Evolutionary conservation across 352 stramenopile species (phyloP), one percentile per base, ranked within the genome.

Genomic region (Pythium periplocum): DNA sequence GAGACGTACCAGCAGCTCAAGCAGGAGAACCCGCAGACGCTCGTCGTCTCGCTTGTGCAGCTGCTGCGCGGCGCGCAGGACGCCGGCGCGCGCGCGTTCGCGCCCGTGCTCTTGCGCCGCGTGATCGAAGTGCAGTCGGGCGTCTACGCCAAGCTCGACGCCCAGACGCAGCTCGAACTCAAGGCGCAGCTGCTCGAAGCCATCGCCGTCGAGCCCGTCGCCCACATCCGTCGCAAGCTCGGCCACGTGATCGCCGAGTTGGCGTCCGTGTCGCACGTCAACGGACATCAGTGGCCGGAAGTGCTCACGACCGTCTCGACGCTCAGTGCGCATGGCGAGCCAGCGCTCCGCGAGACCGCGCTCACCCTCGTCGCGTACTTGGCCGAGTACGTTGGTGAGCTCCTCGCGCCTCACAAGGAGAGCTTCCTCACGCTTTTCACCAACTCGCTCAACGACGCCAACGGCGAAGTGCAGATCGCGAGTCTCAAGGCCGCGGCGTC

Each of bases 151-250:
- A 51, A 78, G 49, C 69, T 92, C 41, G 75, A 92, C 45, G 64
- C 62, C 26, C n/a, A 62, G 31, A 53, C 77, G 36, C 78, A 88
- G 61, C 45, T 52, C 34, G 62, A 64, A 38, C 62, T 95, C 59
- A 91, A 90, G 64, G 59, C 60, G 45, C 71, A 93, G 66, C 68
- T 95, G 55, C 67, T 95, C 33, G 76, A 89, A 50, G 75, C 80
- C 17, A 62, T 95, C 8, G 57, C 62, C 31, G 55, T 48, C 37
- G 84, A 95, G 61, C 73, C 84, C 0, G 62, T 91, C 6, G 69
- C 82, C 9, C 75, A 86, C 57, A 78, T 95, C 55, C 84, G 84
- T 36, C 84, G 83, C 60, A 95, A 95, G 66, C 68, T 95, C 8
- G 77, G 71, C 45, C 78, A 95, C 62, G 61, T 83, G 2, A 69